Percentiles rank a stretch among this genome's conserved stretches.
Evolutionary conservation across 257 asterid genomes (phyloP).

Genomic region (Solanum appendiculatum): DNA sequence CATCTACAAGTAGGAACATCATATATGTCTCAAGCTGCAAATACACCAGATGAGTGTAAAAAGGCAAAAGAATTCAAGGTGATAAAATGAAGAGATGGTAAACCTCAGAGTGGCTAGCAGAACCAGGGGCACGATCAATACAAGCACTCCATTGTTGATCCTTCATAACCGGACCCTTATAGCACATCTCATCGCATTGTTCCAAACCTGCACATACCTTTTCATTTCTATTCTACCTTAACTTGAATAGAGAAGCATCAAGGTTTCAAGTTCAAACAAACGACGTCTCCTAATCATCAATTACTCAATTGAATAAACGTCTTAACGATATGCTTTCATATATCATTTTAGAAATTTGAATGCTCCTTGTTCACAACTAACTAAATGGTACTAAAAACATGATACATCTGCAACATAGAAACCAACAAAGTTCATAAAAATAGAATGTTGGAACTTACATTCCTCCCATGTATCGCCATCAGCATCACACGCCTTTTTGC

Average conservation of each 20-base stretch:
- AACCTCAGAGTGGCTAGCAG: conserved; percentile 73
- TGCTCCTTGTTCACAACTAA: neutral
- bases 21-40: neutral
- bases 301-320: neutral
- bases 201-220: conserved; percentile 40
- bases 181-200: conserved; percentile 85
- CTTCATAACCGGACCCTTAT: conserved; percentile 86
- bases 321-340: neutral
- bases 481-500: conserved; percentile 85
- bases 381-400: neutral
- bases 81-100: neutral
- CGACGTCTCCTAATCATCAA: neutral
- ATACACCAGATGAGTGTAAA: neutral
- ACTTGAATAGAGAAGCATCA: neutral
- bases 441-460: conserved; percentile 36
- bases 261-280: neutral
- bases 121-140: conserved; percentile 96
- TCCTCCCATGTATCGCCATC: conserved; percentile 84
- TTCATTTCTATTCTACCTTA: neutral
- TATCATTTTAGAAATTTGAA: neutral
- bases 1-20: neutral
- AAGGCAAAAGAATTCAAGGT: neutral
- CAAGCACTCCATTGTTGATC: conserved; percentile 91
- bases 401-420: neutral
- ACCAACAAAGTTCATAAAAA: neutral